These are phyloP conservation scores for Lagerstroemia speciosa DNA, from an alignment of 345 rosid species.

Conservation along the genomic window DNA sequence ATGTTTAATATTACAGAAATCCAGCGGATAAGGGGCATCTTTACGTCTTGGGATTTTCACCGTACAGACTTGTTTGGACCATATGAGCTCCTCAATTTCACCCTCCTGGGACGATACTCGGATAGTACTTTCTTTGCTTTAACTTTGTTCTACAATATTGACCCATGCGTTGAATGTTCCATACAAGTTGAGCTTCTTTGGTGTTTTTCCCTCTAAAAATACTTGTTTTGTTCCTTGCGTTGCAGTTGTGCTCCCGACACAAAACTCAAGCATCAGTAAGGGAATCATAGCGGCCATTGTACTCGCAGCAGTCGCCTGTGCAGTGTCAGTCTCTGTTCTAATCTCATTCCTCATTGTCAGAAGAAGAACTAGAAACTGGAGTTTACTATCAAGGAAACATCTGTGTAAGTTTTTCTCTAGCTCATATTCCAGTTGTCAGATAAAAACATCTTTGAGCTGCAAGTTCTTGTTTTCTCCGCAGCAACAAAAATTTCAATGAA, in stretches of 20 bases:
- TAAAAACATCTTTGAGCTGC: background rate
- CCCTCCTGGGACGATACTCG: slow-evolving; percentile 72
- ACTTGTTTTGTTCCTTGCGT: background rate
- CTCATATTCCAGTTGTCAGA: background rate
- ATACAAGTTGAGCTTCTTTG: background rate
- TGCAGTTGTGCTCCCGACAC: slow-evolving; percentile 7
- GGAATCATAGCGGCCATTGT: slow-evolving; percentile 47
- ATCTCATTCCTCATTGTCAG: slow-evolving; percentile 35
- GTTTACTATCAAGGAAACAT: slow-evolving; percentile 44
- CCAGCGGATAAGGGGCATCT: slow-evolving; percentile 39
- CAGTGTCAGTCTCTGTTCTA: slow-evolving; percentile 32
- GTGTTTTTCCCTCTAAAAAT: background rate
- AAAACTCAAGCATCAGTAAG: slow-evolving; percentile 32
- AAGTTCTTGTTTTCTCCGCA: slow-evolving; percentile 20
- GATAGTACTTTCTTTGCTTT: slow-evolving; percentile 31
- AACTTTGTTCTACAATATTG: background rate
- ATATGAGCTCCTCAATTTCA: slow-evolving; percentile 85
- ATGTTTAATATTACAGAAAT: slow-evolving; percentile 58
- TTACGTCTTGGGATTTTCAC: slow-evolving; percentile 56
- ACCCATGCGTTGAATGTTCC: background rate
- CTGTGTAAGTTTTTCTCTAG: slow-evolving; percentile 36
- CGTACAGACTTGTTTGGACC: slow-evolving; percentile 61
- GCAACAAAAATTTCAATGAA: slow-evolving; percentile 55
- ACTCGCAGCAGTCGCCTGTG: slow-evolving; percentile 41
- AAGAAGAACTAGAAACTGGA: slow-evolving; percentile 34